Evolutionary conservation across 2,329 filamentous ascomycete genomes (phyloP).

Genomic region (Colletotrichum horii): DNA sequence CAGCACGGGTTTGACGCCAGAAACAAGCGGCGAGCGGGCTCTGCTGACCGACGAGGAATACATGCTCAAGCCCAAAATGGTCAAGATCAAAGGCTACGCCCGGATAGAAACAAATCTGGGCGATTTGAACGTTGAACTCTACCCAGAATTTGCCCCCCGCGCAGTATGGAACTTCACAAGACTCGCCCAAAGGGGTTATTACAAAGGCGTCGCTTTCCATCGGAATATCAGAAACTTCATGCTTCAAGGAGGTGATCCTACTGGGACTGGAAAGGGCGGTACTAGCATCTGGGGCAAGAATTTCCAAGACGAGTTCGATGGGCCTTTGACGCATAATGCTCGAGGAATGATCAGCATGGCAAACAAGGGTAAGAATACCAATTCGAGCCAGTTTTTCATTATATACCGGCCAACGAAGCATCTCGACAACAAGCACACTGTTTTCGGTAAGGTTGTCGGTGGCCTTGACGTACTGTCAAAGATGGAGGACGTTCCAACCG

Average conservation of each 20-base stretch:
- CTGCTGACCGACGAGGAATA: slow-evolving; percentile 93
- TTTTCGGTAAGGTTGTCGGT: slow-evolving; percentile 86
- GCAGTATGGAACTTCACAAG: slow-evolving; percentile 98
- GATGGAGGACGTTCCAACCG: slow-evolving; percentile 79
- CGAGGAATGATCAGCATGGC: slow-evolving; percentile 91
- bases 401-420: slow-evolving; percentile 85
- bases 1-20: slow-evolving; percentile 89
- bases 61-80: slow-evolving; percentile 87
- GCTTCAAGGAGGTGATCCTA: slow-evolving; percentile 96
- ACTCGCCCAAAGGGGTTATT: slow-evolving; percentile 88
- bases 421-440: slow-evolving; percentile 94
- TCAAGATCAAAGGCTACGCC: slow-evolving; percentile 91
- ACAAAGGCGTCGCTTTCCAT: slow-evolving; percentile 84
- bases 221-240: slow-evolving; percentile 96
- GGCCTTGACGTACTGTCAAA: slow-evolving; percentile 73
- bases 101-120: slow-evolving; percentile 87
- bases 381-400: slow-evolving; percentile 94
- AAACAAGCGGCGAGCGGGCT: slow-evolving; percentile 86
- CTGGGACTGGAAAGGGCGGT: slow-evolving; percentile 90
- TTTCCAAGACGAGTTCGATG: slow-evolving; percentile 93
- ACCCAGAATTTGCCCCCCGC: slow-evolving; percentile 88
- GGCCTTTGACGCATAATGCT: slow-evolving; percentile 81
- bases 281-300: slow-evolving; percentile 92
- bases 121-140: slow-evolving; percentile 85
- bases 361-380: slow-evolving; percentile 98